Percentiles rank a stretch among this genome's conserved stretches.
Conservation (phyloP, 163 green algal species). For the Scenedesmus sp. region DNA sequence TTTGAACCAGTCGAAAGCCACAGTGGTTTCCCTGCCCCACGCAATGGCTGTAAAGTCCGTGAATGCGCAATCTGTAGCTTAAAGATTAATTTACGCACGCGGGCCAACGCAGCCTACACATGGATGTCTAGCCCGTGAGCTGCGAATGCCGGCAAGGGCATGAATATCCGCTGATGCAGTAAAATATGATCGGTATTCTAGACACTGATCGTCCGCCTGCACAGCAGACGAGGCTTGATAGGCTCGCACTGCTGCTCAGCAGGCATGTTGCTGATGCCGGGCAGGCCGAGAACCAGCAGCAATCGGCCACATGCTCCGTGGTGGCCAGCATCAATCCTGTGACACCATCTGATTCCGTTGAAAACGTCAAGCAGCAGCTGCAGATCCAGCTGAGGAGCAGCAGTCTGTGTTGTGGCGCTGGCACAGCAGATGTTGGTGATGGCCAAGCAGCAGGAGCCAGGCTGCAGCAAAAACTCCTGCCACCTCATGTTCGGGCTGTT, state of each 20-base stretch:
- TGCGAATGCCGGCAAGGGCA: background rate
- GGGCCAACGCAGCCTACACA: background rate
- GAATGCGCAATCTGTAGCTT: background rate
- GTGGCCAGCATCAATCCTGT: background rate
- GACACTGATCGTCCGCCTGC: background rate
- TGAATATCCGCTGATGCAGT: background rate
- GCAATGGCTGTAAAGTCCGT: background rate
- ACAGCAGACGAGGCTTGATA: slow-evolving; percentile 2
- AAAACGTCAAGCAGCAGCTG: background rate
- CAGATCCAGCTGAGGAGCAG: background rate
- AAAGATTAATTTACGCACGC: background rate
- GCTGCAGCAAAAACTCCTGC: background rate
- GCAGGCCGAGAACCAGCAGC: background rate
- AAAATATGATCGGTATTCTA: slow-evolving; percentile 25
- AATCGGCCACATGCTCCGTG: background rate
- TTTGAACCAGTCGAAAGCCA: background rate
- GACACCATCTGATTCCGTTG: background rate
- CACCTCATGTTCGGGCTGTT: background rate
- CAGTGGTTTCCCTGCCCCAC: background rate
- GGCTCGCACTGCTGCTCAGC: background rate
- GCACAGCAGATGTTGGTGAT: slow-evolving; percentile 2
- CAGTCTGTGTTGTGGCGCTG: background rate
- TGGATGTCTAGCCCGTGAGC: background rate
- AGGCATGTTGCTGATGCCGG: background rate
- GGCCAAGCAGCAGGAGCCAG: background rate